Percentiles rank a stretch among this genome's conserved stretches.
These are phyloP conservation scores for Coleophoma cylindrospora DNA, from an alignment of 2,329 filamentous ascomycete genomes.

Conservation along the genomic window DNA sequence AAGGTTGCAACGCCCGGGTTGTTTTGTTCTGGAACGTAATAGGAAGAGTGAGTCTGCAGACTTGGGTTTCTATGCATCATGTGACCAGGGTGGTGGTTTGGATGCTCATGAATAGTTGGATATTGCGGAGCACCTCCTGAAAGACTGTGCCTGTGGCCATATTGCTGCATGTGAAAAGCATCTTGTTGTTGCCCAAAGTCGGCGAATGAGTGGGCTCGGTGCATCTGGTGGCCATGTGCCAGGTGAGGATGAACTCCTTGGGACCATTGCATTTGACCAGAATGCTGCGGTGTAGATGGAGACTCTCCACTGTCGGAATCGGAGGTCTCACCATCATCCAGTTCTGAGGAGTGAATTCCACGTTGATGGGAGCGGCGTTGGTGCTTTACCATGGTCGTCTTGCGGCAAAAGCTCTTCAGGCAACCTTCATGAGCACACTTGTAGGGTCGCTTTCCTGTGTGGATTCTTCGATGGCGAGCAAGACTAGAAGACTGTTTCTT, in stretches of 20 bases:
- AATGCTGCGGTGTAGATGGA: constrained; percentile 52
- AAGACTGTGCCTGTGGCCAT: constrained; percentile 42
- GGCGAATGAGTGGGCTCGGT: constrained; percentile 48
- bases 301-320: constrained; percentile 43
- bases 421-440: constrained; percentile 46
- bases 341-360: constrained; percentile 48
- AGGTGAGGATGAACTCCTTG: constrained; percentile 31
- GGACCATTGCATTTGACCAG: constrained; percentile 44
- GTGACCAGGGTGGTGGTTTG: constrained; percentile 26
- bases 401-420: constrained; percentile 57
- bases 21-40: constrained; percentile 55
- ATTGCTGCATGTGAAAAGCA: constrained; percentile 25
- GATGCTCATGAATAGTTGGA: constrained; percentile 36
- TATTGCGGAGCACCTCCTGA: constrained; percentile 39
- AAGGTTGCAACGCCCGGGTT: constrained; percentile 59
- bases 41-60: constrained; percentile 23
- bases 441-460: constrained; percentile 67
- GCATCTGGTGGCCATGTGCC: constrained; percentile 24
- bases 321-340: constrained; percentile 29
- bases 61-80: constrained; percentile 28
- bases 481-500: constrained; percentile 27
- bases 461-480: constrained; percentile 57
- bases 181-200: constrained; percentile 46
- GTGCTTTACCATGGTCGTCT: constrained; percentile 68
- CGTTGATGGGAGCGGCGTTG: constrained; percentile 57